Base-by-base conservation (phyloP, 2,329 filamentous ascomycete genomes). In the Cryphonectria nitschkei region DNA sequence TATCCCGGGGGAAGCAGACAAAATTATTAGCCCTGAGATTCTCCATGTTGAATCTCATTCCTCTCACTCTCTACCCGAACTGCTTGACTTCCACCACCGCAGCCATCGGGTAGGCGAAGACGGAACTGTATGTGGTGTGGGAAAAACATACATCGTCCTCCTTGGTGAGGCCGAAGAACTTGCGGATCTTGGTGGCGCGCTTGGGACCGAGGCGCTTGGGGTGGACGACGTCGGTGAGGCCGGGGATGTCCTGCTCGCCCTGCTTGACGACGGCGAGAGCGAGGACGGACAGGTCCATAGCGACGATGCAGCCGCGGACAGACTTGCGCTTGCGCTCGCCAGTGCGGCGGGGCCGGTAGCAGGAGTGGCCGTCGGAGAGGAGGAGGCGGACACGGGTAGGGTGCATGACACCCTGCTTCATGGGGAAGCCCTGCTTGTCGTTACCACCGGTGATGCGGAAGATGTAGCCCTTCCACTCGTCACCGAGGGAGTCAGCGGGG, bases 401-500 rank as follows among this genome's bases (percentile, higher is more conserved):
- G 86, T 97, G 93, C 90, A 99, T 95, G 84, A 97, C 93, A 90
- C 96, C 96, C 92, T 99, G 97, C 94, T 99, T 99, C 96, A 99
- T 99, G 80, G 96, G 96, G 91, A 99, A 99, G 89, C 96, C 96
- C 90, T 99, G 97, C 94, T 99, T 99, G 93, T 99, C 96, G 93
- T 99, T 99, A 84, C 97, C 96, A 82, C 96, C 97, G 81, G 96
- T 99, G 89, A 99, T 98, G 84, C 91, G 92, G 92, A 99, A 94
- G 88, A 99, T 92, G 90, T 99, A 99, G 86, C 96, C 96, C 90
- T 98, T 98, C 93, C 97, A 99, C 88, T 99, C 96, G 83, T 98
- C 95, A 82, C 96, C 96, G 81, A 99, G 90, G 83, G 91, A 92
- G 88, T 99, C 97, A 81, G 92, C 96, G 79, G 93, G 86, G 80